Evolutionary conservation across 75 land plant species (phyloP).

Genomic region (Pinus albicaulis): DNA sequence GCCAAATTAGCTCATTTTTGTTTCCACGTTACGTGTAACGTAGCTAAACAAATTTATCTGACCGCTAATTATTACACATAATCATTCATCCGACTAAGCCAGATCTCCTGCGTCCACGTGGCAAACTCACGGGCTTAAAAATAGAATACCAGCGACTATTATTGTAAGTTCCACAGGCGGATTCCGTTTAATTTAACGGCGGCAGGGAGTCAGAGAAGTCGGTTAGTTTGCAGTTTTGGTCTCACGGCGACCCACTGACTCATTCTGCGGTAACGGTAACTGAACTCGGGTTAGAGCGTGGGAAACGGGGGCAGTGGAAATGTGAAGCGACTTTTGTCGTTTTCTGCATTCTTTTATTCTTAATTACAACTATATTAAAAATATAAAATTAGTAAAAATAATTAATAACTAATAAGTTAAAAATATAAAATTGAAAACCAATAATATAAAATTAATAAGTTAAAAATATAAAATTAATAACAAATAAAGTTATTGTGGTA

Average conservation of each 20-base stretch:
- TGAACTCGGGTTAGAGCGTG: neutral
- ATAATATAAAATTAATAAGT: too few relatives aligned
- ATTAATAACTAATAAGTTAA: too few relatives aligned
- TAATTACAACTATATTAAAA: neutral
- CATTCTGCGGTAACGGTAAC: neutral
- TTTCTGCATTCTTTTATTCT: neutral
- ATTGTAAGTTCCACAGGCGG: neutral
- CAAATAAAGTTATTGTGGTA: too few relatives aligned
- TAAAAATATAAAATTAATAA: neutral
- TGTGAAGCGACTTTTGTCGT: conserved; percentile 7
- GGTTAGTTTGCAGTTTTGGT: neutral
- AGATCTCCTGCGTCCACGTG: conserved; percentile 10
- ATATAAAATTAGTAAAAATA: neutral
- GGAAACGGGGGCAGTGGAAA: neutral
- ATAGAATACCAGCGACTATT: neutral
- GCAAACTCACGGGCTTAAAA: neutral
- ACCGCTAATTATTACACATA: neutral
- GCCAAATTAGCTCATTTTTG: neutral
- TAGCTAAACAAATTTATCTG: conserved; percentile 1
- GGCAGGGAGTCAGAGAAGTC: neutral
- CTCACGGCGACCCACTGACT: neutral
- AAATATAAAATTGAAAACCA: too few relatives aligned
- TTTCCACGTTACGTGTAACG: conserved; percentile 10
- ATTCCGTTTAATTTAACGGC: neutral
- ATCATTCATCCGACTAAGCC: neutral